A percentile compares a stretch with the other conserved stretches of the same genome.
Evolutionary conservation across 352 stramenopile genomes (phyloP).

Genomic region (Phytophthora syringae): DNA sequence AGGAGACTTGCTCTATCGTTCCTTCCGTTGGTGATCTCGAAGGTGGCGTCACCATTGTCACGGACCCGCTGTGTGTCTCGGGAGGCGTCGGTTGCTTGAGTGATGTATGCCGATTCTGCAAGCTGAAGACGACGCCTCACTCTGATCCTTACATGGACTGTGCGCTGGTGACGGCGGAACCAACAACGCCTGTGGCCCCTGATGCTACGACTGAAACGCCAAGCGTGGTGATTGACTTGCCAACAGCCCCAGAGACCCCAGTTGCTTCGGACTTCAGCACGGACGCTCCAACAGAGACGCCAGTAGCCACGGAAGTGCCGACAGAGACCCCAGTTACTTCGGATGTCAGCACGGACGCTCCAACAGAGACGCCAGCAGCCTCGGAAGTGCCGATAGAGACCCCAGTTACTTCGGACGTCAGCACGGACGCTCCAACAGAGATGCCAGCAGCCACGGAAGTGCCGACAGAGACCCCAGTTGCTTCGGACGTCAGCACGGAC

Average conservation of each 20-base stretch:
- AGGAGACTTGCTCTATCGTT: slow-evolving; percentile 9
- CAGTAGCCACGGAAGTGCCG: no score
- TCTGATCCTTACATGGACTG: slow-evolving; percentile 35
- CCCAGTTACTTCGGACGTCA: not conserved
- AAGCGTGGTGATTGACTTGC: not conserved
- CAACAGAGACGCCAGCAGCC: not conserved
- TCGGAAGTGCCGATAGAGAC: not conserved
- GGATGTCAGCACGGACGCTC: not conserved
- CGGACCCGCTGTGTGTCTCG: slow-evolving; percentile 27
- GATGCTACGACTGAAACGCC: slow-evolving; percentile 1
- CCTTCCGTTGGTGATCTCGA: slow-evolving; percentile 30
- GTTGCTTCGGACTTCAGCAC: not conserved
- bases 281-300: no score
- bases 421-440: no score
- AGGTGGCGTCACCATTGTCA: slow-evolving; percentile 36
- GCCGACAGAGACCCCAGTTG: not conserved
- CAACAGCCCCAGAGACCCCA: not conserved
- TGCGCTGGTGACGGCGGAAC: not conserved
- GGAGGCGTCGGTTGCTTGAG: slow-evolving; percentile 44
- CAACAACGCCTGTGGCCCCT: slow-evolving; percentile 1
- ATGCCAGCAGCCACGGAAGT: no score
- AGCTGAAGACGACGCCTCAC: slow-evolving; percentile 24
- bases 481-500: not conserved
- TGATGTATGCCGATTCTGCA: slow-evolving; percentile 46
- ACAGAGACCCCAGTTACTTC: not conserved